Conservation (phyloP, 2,329 filamentous ascomycete genomes). For the Trichoderma brevicompactum region DNA sequence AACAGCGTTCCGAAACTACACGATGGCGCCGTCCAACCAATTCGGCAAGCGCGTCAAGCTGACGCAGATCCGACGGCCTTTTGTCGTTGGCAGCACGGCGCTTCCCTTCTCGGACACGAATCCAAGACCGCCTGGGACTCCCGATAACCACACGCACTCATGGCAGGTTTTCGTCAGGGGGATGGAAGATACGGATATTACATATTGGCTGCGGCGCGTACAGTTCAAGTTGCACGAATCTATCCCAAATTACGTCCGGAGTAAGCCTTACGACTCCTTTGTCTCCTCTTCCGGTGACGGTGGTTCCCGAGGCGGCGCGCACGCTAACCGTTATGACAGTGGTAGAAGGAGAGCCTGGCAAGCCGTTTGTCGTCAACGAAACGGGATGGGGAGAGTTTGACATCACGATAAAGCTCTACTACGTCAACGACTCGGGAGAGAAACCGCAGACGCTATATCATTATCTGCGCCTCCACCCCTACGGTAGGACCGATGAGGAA, state of each 20-base stretch:
- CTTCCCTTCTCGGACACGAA: constrained; percentile 78
- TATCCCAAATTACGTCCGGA: constrained; percentile 87
- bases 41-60: constrained; percentile 68
- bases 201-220: constrained; percentile 94
- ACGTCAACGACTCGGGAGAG: constrained; percentile 82
- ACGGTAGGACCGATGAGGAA: constrained; percentile 78
- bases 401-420: constrained; percentile 93
- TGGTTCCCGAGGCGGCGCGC: not conserved
- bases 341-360: constrained; percentile 71
- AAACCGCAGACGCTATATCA: constrained; percentile 97
- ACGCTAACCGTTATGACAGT: constrained; percentile 45
- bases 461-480: constrained; percentile 87
- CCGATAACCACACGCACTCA: constrained; percentile 91
- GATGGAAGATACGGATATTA: constrained; percentile 86
- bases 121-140: constrained; percentile 75
- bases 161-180: constrained; percentile 96
- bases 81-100: constrained; percentile 80
- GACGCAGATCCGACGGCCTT: constrained; percentile 66
- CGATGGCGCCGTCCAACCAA: constrained; percentile 61
- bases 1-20: not conserved
- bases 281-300: not conserved
- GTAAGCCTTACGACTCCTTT: constrained; percentile 44
- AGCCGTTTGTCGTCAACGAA: constrained; percentile 81
- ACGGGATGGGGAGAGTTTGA: constrained; percentile 99
- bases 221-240: constrained; percentile 99